Base-by-base conservation (phyloP, 1,139 yeast genomes). In the Protomyces pachydermus region DNA sequence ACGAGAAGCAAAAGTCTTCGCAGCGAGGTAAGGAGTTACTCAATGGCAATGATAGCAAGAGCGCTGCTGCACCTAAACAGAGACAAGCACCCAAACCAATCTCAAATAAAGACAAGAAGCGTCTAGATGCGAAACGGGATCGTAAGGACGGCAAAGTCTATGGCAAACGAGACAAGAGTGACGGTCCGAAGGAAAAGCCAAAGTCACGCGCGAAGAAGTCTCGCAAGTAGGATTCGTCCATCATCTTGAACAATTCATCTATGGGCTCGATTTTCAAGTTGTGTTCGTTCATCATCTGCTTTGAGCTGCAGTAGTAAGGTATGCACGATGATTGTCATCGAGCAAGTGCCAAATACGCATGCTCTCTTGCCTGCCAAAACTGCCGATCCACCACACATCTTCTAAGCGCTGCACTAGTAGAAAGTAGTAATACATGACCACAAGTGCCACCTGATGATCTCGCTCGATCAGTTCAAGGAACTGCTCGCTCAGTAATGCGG, bases 1-100 rank as follows among this genome's bases (percentile, higher is more conserved):
- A 80, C 68, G 95, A 88, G 50, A 87, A 87, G 79, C 84, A 82
- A 70, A 67, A 52, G 37, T 45, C 64, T 1, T 48, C 60, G 16
- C 45, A 38, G 35, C 20, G 56, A 32, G 61, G 58, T 3, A 25
- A 52, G 9, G 65, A 53, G 14, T 25, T 54, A 4, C 52, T 61
- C 28, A 61, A 61, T 25, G 56, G 62, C 12, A 46, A 46, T 14
- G 42, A 28, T 12, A 14, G 23, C 42, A 34, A 16, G 14, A 37
- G 54, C 25, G 50, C 54, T 14, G 16, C 54, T 8, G 55, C 46
- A 14, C 25, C 51, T 25, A 51, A 39, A 12, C 56, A 51, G 28
- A 51, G 32, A 35, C 56, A 34, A 28, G 52, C 42, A 23, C 51
- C 62, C 14, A 51, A 52, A 50, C 62, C 62, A 14, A 42, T 58